Percentiles rank a stretch among this genome's conserved stretches.
Evolutionary conservation across 73 alveolate species (phyloP).

Genomic region (Paramecium tetraurelia): DNA sequence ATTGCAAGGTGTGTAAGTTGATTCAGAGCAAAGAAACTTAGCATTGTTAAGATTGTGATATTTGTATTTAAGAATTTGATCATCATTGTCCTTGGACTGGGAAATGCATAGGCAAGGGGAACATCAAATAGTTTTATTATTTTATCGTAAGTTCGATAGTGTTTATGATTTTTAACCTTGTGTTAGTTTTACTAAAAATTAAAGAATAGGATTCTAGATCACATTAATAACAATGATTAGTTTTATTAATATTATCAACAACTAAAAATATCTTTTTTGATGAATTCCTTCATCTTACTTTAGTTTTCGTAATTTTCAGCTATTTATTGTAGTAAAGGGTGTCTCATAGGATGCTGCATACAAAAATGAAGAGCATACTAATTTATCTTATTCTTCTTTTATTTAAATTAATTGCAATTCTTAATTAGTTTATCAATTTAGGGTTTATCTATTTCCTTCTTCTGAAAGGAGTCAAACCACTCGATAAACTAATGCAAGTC

Average conservation of each 20-base stretch:
- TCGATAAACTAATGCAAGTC: not conserved
- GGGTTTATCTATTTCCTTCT: not conserved
- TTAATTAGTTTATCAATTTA: not conserved
- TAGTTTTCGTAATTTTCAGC: not conserved
- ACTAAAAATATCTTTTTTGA: not conserved
- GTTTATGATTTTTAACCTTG: constrained; percentile 51
- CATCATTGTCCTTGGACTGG: constrained; percentile 90
- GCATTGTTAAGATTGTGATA: constrained; percentile 78
- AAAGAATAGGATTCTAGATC: not conserved
- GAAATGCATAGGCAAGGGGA: constrained; percentile 72
- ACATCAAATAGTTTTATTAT: constrained; percentile 55
- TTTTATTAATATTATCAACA: not conserved
- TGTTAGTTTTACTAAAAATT: not conserved
- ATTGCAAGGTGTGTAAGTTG: constrained; percentile 63
- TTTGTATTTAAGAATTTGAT: constrained; percentile 68
- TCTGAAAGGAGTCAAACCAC: not conserved
- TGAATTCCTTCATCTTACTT: not conserved
- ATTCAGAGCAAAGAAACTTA: constrained; percentile 36
- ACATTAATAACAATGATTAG: not conserved
- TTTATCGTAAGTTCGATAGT: constrained; percentile 39
- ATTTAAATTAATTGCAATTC: not conserved
- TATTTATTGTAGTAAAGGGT: not conserved
- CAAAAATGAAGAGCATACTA: not conserved
- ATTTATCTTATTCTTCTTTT: not conserved
- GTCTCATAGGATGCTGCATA: not conserved